Evolutionary conservation across 2,329 filamentous ascomycete genomes (phyloP), one percentile per base, ranked within the genome.

Genomic region (Colletotrichum sublineola): DNA sequence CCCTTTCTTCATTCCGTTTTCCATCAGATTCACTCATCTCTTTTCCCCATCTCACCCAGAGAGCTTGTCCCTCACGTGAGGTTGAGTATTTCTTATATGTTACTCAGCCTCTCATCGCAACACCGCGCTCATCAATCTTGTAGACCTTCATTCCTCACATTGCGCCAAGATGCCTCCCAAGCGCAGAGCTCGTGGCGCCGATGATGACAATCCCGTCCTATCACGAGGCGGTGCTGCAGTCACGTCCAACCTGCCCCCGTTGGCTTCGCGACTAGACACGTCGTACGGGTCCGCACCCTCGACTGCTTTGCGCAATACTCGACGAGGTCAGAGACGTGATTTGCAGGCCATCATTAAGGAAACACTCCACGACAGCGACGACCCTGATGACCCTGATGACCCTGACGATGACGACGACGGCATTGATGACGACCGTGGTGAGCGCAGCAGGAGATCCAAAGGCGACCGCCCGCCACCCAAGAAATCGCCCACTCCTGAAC

Each of bases 241-340:
- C 36, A 65, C 57, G 12, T 63, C 74, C 18, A 68, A 75, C 24
- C 72, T 77, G 18, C 76, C 76, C 31, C 74, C 75, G 18, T 48
- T 78, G 42, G 67, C 75, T 20, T 64, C 76, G 8, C 70, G 76
- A 20, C 66, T 75, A 38, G 74, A 73, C 63, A 77, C 75, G 12
- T 75, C 73, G 5, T 78, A 78, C 53, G 77, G 77, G 48, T 76
- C 76, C 14, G 68, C 76, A n/a, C 71, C 75, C 20, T 68, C 67
- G 9, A 60, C 68, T 14, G 44, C 55, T 52, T 40, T 77, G n/a
- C 73, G 74, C 33, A 76, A 77, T 56, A 72, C 73, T n/a, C 68
- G 74, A 31, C 73, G 75, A 24, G 77, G 75, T 2, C 69, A 74
- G 40, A 50, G 67, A 29, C 75, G 74, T 55, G 72, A 76, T 48